Base-by-base conservation (phyloP, 257 asterid genomes). In the Solanum microdontum region DNA sequence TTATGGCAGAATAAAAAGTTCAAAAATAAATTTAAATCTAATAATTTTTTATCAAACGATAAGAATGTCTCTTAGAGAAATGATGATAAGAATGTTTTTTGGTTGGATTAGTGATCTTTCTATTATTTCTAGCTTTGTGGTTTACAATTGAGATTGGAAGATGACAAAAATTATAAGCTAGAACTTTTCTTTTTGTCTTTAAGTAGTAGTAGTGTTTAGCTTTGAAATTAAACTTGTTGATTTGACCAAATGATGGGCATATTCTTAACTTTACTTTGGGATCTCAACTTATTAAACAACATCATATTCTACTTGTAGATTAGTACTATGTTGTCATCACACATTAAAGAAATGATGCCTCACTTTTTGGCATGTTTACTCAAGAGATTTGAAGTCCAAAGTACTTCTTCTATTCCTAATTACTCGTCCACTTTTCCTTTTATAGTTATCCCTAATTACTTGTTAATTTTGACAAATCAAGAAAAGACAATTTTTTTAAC, bases 211-310 rank as follows among this genome's bases (percentile, higher is more conserved):
- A 74, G 84, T 79, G 64, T 28, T 43, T 37, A 37, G 55, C 24
- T 40, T 7, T 24, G 14, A 40, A 72, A 21, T 74, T 74, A 34
- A 39, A 40, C 51, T 28, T 79, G 17, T 86, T 48, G 48, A 86
- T 75, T 3, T 40, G 87, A 43, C 10, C 87, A 85, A 85, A 85
- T 85, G 83, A 86, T 86, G 24, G n/a, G 11, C 12, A 32, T 55
- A 86, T 86, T 86, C 60, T 73, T 74, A 34, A 37, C 73, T 70
- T 85, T 73, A n/a, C 74, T 73, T 51, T 60, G 84, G 84, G 70
- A 86, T 60, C 58, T 74, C 39, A 48, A 51, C 70, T 48, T 32
- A n/a, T 15, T 39, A 26, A 39, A 26, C 39, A 84, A 68, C 62
- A 68, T 85, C 21, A 34, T 32, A 36, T 13, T 60, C 51, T 36